Conservation (phyloP, 1,284 basidiomycete genomes). For the Melampsora americana region DNA sequence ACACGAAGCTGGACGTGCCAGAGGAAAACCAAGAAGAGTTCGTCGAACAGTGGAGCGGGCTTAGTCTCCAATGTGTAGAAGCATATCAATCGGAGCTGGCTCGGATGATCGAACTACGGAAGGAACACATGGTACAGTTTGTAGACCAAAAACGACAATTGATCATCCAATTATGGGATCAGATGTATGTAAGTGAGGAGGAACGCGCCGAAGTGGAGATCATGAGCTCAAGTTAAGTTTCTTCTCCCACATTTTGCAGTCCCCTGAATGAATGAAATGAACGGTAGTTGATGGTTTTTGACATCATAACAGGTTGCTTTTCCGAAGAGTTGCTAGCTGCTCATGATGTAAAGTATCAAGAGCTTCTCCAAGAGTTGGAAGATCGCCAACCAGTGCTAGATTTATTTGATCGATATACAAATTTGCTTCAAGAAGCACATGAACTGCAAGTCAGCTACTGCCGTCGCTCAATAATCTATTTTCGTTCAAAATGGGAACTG, state of each 20-base stretch:
- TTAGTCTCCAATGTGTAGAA: slow-evolving; percentile 54
- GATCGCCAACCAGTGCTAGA: slow-evolving; percentile 73
- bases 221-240: slow-evolving; percentile 70
- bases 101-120: slow-evolving; percentile 81
- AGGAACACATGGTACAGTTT: slow-evolving; percentile 81
- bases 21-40: slow-evolving; percentile 74
- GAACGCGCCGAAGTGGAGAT: slow-evolving; percentile 76
- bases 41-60: slow-evolving; percentile 72
- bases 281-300: slow-evolving; percentile 44
- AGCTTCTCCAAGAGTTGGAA: slow-evolving; percentile 74
- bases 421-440: slow-evolving; percentile 83
- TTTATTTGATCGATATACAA: slow-evolving; percentile 79
- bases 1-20: slow-evolving; percentile 63
- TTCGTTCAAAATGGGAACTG: neutral
- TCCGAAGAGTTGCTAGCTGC: slow-evolving; percentile 80
- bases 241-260: neutral
- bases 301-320: slow-evolving; percentile 66
- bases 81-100: slow-evolving; percentile 81
- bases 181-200: slow-evolving; percentile 76
- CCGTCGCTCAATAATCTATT: neutral
- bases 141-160: slow-evolving; percentile 76
- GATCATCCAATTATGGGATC: slow-evolving; percentile 78
- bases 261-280: slow-evolving; percentile 3
- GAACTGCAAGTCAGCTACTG: slow-evolving; percentile 64
- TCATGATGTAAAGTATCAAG: slow-evolving; percentile 81